Conservation (phyloP, 1,284 basidiomycete genomes). For the Trichosporon sp. region DNA sequence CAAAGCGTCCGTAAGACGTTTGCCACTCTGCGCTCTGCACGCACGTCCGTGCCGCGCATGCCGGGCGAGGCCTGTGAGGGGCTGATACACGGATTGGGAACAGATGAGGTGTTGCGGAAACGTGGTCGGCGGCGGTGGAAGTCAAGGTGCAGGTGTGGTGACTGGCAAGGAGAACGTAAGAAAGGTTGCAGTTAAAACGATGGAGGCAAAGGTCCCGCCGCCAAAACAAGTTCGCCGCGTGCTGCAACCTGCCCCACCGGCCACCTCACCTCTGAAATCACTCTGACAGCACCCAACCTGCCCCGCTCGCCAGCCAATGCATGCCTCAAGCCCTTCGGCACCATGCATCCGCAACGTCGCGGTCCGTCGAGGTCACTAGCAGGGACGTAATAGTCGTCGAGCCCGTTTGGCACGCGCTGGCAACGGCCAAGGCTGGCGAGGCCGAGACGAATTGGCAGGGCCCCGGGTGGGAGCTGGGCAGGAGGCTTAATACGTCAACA, state of each 20-base stretch:
- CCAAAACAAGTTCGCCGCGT: slow-evolving; percentile 4
- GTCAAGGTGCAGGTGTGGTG: background rate
- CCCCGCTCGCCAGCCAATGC: background rate
- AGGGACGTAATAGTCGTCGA: background rate
- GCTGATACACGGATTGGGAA: background rate
- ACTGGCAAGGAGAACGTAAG: background rate
- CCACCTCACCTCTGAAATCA: background rate
- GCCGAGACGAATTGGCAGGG: slow-evolving; percentile 1
- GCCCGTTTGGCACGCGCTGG: background rate
- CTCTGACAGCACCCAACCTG: background rate
- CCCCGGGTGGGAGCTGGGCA: background rate
- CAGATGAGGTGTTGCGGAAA: background rate
- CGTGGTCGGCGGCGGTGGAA: background rate
- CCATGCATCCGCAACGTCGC: background rate
- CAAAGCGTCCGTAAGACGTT: background rate
- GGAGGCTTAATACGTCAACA: slow-evolving; percentile 10
- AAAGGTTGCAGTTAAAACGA: background rate
- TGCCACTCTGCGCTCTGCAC: background rate
- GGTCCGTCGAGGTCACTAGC: background rate
- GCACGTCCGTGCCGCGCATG: background rate
- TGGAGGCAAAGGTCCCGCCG: slow-evolving; percentile 11
- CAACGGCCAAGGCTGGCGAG: background rate
- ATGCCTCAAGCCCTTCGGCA: background rate
- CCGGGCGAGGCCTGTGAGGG: too few relatives aligned
- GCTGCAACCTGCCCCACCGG: background rate